Evolutionary conservation across 352 stramenopile genomes (phyloP).

Genomic region (Elongisporangium senticosum): DNA sequence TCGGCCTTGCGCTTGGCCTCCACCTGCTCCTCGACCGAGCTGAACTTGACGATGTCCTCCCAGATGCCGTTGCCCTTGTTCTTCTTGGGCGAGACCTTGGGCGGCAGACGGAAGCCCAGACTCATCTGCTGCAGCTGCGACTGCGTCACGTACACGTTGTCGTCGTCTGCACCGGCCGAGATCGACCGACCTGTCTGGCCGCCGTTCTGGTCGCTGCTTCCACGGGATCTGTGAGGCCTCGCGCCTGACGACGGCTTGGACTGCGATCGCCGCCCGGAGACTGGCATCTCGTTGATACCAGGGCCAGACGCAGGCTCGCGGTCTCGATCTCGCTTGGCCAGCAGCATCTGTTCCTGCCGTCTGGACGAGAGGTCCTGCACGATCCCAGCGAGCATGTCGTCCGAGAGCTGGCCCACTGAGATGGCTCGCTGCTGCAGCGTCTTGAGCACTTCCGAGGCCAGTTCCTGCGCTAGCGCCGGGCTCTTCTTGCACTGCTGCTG

Average conservation of each 20-base stretch:
- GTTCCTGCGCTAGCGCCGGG: conserved; percentile 53
- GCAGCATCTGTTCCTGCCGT: conserved; percentile 28
- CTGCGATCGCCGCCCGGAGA: conserved; percentile 16
- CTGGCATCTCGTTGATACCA: neutral
- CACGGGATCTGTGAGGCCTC: conserved; percentile 2
- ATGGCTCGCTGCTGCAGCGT: conserved; percentile 40
- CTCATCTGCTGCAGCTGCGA: conserved; percentile 67
- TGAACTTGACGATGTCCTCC: conserved; percentile 81
- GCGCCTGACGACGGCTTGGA: conserved; percentile 4
- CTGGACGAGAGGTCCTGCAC: conserved; percentile 32
- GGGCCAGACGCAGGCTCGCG: conserved; percentile 1
- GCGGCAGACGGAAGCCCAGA: conserved; percentile 55
- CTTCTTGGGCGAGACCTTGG: conserved; percentile 63
- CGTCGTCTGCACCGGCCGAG: conserved; percentile 13
- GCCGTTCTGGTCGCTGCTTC: conserved; percentile 1
- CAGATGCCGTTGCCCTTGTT: conserved; percentile 76
- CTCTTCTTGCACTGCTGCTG: conserved; percentile 67
- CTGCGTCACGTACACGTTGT: conserved; percentile 63
- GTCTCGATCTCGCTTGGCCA: conserved; percentile 8
- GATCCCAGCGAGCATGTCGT: conserved; percentile 31
- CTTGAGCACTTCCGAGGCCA: conserved; percentile 49
- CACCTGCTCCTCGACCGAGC: conserved; percentile 56
- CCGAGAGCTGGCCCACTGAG: conserved; percentile 26
- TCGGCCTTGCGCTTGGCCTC: conserved; percentile 43
- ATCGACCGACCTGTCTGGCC: conserved; percentile 1